Conservation (phyloP, 805 yeast species). For the Candida taoyuanica region DNA sequence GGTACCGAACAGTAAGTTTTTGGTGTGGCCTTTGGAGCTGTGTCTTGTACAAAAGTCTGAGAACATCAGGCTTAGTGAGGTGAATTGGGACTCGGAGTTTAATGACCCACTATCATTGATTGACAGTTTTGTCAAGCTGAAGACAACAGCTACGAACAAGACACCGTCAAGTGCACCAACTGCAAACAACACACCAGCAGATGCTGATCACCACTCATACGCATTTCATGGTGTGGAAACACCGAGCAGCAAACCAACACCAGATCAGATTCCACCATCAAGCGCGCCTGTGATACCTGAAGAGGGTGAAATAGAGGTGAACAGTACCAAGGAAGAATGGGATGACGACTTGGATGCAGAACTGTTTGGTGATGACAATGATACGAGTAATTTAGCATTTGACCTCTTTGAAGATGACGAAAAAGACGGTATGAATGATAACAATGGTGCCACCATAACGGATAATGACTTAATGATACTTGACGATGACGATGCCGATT, state of each 20-base stretch:
- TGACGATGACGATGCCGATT: constrained; percentile 28
- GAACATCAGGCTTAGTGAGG: background rate
- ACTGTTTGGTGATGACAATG: constrained; percentile 30
- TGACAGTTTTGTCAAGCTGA: constrained; percentile 36
- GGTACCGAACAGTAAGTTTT: constrained; percentile 48
- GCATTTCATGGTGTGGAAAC: constrained; percentile 7
- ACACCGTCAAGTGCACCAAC: constrained; percentile 31
- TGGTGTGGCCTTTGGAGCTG: constrained; percentile 69
- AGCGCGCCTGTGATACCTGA: background rate
- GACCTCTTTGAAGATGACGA: constrained; percentile 26
- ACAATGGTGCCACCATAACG: background rate
- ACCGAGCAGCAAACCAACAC: constrained; percentile 10
- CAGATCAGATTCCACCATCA: constrained; percentile 1
- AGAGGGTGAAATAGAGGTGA: constrained; percentile 1
- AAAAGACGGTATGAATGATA: constrained; percentile 24
- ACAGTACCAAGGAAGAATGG: constrained; percentile 20
- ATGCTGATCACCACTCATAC: constrained; percentile 2
- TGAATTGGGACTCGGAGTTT: background rate
- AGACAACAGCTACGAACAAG: constrained; percentile 34
- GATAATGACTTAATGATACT: constrained; percentile 29
- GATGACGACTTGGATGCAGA: constrained; percentile 30
- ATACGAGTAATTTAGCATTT: constrained; percentile 23
- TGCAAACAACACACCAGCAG: constrained; percentile 24
- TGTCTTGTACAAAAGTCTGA: constrained; percentile 53
- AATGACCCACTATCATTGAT: constrained; percentile 31